Conservation (phyloP, 2,329 filamentous ascomycete genomes). For the Ilyonectria sp. region DNA sequence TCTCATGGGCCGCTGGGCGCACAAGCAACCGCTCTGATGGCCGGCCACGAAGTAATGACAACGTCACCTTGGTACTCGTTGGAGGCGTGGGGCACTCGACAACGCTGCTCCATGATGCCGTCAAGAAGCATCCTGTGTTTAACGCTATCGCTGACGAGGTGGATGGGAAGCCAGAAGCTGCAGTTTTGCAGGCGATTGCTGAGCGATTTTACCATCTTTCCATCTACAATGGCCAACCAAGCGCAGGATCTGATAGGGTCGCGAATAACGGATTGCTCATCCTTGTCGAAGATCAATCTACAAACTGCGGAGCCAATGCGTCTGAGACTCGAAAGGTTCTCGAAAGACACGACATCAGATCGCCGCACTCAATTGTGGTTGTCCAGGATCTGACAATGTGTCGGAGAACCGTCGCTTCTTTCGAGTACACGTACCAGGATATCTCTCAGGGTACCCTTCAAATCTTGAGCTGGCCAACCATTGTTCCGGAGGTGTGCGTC, state of each 20-base stretch:
- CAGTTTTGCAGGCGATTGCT: slow-evolving; percentile 34
- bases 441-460: neutral
- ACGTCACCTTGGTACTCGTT: slow-evolving; percentile 34
- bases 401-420: slow-evolving; percentile 37
- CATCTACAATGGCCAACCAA: neutral
- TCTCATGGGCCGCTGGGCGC: slow-evolving; percentile 24
- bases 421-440: slow-evolving; percentile 35
- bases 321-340: slow-evolving; percentile 36
- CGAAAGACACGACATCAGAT: slow-evolving; percentile 34
- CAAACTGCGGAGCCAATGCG: slow-evolving; percentile 43
- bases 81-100: slow-evolving; percentile 45
- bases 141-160: slow-evolving; percentile 23
- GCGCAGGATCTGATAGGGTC: too few relatives aligned
- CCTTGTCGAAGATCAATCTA: slow-evolving; percentile 41
- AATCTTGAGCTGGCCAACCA: slow-evolving; percentile 39
- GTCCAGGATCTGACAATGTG: slow-evolving; percentile 44
- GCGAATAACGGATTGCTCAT: slow-evolving; percentile 11
- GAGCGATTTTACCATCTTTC: slow-evolving; percentile 34
- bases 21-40: neutral
- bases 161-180: slow-evolving; percentile 33
- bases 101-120: slow-evolving; percentile 36
- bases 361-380: slow-evolving; percentile 38
- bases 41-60: neutral
- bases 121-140: slow-evolving; percentile 36
- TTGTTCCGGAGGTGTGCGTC: slow-evolving; percentile 30